Percentiles rank a stretch among this genome's conserved stretches.
phyloP scores from a whole-genome alignment of 73 alveolate species.

The Paramecium pentaurelia region DNA sequence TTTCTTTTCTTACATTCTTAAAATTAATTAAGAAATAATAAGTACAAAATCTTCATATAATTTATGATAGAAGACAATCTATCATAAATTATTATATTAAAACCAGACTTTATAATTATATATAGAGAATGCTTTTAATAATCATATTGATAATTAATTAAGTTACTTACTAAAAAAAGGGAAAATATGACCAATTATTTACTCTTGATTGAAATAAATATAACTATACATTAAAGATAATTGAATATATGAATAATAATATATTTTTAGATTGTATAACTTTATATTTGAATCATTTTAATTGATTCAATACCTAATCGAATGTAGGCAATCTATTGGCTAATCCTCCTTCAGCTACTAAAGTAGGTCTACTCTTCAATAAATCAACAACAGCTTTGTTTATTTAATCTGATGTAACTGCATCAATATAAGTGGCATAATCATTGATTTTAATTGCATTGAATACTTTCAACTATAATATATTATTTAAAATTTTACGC shows the following conservation, averaged over 20 bases:
- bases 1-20: neutral
- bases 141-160: too few relatives aligned
- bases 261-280: neutral
- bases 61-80: too few relatives aligned
- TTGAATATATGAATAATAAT: neutral
- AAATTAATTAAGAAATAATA: neutral
- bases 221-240: neutral
- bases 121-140: too few relatives aligned
- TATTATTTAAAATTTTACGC: neutral
- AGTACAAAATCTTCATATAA: neutral
- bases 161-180: too few relatives aligned
- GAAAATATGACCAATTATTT: too few relatives aligned
- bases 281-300: slow-evolving; percentile 23
- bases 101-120: too few relatives aligned
- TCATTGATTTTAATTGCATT: slow-evolving; percentile 44
- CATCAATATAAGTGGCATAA: slow-evolving; percentile 37
- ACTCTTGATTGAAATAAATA: too few relatives aligned
- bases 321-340: slow-evolving; percentile 57
- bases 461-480: slow-evolving; percentile 28
- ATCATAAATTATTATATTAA: too few relatives aligned
- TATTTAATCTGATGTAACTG: slow-evolving; percentile 49
- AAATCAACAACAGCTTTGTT: slow-evolving; percentile 46
- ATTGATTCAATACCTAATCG: slow-evolving; percentile 52
- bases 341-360: slow-evolving; percentile 63
- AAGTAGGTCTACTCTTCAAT: slow-evolving; percentile 47